These are phyloP conservation scores for Pleurotus sapidus DNA, from an alignment of 768 basidiomycete species.

Conservation along the genomic window DNA sequence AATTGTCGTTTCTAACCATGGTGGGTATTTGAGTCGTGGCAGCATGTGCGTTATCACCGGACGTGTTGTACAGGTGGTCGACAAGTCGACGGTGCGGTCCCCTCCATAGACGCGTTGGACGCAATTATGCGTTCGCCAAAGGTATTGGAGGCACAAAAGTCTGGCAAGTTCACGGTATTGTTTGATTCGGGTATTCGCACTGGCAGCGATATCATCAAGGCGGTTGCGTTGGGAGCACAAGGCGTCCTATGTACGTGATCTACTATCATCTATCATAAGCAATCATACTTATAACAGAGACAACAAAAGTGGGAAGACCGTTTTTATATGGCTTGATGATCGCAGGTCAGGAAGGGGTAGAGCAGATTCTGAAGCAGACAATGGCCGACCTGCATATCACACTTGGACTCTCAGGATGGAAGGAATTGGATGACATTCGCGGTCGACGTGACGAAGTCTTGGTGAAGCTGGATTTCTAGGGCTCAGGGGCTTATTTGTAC, in stretches of 20 bases:
- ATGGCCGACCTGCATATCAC: constrained; percentile 67
- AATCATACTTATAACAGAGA: constrained; percentile 17
- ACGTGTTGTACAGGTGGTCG: constrained; percentile 49
- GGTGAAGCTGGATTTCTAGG: constrained; percentile 21
- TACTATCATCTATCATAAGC: neutral
- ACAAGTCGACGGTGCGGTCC: constrained; percentile 75
- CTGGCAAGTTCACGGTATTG: constrained; percentile 63
- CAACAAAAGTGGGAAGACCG: constrained; percentile 54
- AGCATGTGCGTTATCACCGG: neutral
- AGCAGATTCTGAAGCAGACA: constrained; percentile 65
- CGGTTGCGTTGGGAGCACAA: constrained; percentile 82
- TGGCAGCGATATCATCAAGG: constrained; percentile 80
- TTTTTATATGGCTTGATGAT: constrained; percentile 70
- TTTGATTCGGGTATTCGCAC: constrained; percentile 82
- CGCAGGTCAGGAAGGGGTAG: constrained; percentile 69
- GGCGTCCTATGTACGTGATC: constrained; percentile 63
- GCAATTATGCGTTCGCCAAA: constrained; percentile 60
- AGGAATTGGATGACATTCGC: constrained; percentile 55
- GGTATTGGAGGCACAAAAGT: constrained; percentile 50
- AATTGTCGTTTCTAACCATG: constrained; percentile 79
- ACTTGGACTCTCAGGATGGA: constrained; percentile 61
- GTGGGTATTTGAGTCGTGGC: constrained; percentile 25
- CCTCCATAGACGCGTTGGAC: constrained; percentile 68
- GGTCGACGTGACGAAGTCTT: constrained; percentile 51
- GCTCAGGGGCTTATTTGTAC: no score